Evolutionary conservation across 331 rosid species (phyloP), one percentile per base, ranked within the genome.

Genomic region (Quercus tomentella): DNA sequence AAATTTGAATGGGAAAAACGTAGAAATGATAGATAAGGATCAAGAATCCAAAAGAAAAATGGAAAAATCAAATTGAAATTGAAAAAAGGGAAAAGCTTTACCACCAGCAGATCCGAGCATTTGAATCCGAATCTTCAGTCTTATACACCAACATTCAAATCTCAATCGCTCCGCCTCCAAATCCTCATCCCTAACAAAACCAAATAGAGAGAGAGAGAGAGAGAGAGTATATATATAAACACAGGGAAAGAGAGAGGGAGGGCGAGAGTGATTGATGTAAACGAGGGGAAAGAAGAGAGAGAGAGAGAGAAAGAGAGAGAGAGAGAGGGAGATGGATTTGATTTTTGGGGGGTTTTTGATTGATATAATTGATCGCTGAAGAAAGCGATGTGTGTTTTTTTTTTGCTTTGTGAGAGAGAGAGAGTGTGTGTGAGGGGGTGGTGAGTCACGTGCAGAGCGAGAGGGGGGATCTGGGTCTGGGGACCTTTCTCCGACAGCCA

Each of bases 101-200:
- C 98, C 99, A 77, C 88, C 77, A 88, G 89, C 83, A 87, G 97
- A 95, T 93, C 97, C 87, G 76, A 85, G 91, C 89, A 89, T 88
- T 87, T 33, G 84, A 88, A 84, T 74, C 66, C 55, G 54, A 85
- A 76, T 76, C 90, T 20, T 69, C 73, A 30, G 20, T 45, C 12
- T 71, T 58, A 70, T 66, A 45, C 75, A 81, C 70, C 54, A 83
- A 76, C 92, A 83, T 83, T 84, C 62, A 84, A 84, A 90, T 90
- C 89, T 86, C 91, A 86, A 82, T 66, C 70, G 76, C 54, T 83
- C 75, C 62, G 73, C 82, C 61, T 70, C 81, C 66, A 51, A 63
- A 54, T 21, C 69, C 37, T 65, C 80, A 62, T 57, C 69, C 79
- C 57, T n/a, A 18, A 74, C 54, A 71, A 37, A 54, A 17, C n/a